Evolutionary conservation across 2,329 filamentous ascomycete genomes (phyloP), one percentile per base, ranked within the genome.

Genomic region (Aspergillus unguis): DNA sequence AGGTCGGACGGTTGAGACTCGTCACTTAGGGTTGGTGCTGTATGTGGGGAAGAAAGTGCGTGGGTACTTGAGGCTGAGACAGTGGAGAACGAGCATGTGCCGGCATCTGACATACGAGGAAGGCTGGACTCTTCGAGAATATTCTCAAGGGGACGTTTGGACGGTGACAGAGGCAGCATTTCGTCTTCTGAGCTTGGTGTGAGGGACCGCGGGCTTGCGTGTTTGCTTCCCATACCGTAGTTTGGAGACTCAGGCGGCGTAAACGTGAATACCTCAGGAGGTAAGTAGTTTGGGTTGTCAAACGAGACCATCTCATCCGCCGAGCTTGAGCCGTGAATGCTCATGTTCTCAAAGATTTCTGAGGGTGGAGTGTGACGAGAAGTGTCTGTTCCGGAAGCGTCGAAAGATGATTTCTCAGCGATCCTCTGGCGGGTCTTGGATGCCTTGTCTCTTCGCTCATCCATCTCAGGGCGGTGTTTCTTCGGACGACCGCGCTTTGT

Each of bases 401-500:
- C 64, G 10, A 69, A 66, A 35, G 70, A 65, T 6, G 61, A 55
- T 50, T 68, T 73, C 32, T 69, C 67, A 17, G 68, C 65, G 6
- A 67, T 66, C 37, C 64, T 72, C 59, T 75, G 69, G 32, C 82
- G 75, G 38, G 81, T 80, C 60, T 76, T 75, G 48, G 68, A 75
- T 33, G 82, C 78, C 62, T 86, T 86, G 10, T 80, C 76, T 26
- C 79, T 70, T 49, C 82, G 75, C 40, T 81, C 75, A 36, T 83
- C 82, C 68, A 81, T 75, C 51, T 84, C 81, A 6, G 82, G 83
- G 29, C 82, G 73, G 53, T 79, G 75, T 71, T 86, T 86, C 73
- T 81, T 82, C 23, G 84, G 84, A 40, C 84, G 75, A 44, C 85
- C 84, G 55, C 86, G 83, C 72, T 87, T 87, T 35, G 80, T 80